These are phyloP conservation scores for Dicorynia guianensis DNA, from an alignment of 306 rosid genomes.

Conservation along the genomic window DNA sequence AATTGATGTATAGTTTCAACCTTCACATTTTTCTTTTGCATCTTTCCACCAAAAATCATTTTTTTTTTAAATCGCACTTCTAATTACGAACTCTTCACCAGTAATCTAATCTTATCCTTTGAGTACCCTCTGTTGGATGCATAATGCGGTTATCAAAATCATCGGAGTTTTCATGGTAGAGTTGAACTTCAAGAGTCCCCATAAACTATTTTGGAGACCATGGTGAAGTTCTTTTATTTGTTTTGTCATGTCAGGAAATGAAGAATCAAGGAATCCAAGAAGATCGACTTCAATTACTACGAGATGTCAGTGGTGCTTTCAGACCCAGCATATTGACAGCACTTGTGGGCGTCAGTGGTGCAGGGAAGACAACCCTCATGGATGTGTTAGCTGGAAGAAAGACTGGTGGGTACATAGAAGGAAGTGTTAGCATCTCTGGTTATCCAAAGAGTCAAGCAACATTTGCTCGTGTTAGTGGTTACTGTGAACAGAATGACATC, in stretches of 20 bases:
- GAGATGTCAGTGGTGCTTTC: slow-evolving; percentile 71
- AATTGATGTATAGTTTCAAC: too few species aligned
- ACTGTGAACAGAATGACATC: slow-evolving; percentile 72
- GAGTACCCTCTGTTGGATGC: too few species aligned
- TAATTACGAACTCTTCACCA: too few species aligned
- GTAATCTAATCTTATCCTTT: too few species aligned
- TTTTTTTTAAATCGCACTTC: too few species aligned
- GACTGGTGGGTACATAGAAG: slow-evolving; percentile 60
- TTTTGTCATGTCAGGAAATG: slow-evolving; percentile 59
- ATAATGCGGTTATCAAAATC: too few species aligned
- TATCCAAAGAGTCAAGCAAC: slow-evolving; percentile 61
- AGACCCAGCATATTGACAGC: slow-evolving; percentile 70
- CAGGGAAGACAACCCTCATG: slow-evolving; percentile 75
- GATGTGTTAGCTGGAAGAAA: slow-evolving; percentile 76
- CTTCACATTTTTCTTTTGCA: too few species aligned
- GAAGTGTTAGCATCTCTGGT: slow-evolving; percentile 62
- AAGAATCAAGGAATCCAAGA: slow-evolving; percentile 53
- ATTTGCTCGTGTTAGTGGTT: slow-evolving; percentile 61
- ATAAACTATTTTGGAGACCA: neutral
- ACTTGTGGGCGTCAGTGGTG: slow-evolving; percentile 69
- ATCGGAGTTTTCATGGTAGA: too few species aligned
- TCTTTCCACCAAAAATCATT: too few species aligned
- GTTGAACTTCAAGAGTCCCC: neutral
- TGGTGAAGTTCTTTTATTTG: neutral
- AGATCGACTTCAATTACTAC: slow-evolving; percentile 63